Percentiles rank a stretch among this genome's conserved stretches.
Conservation (phyloP, 2,329 filamentous ascomycete genomes). For the Phialemoniopsis sp. region DNA sequence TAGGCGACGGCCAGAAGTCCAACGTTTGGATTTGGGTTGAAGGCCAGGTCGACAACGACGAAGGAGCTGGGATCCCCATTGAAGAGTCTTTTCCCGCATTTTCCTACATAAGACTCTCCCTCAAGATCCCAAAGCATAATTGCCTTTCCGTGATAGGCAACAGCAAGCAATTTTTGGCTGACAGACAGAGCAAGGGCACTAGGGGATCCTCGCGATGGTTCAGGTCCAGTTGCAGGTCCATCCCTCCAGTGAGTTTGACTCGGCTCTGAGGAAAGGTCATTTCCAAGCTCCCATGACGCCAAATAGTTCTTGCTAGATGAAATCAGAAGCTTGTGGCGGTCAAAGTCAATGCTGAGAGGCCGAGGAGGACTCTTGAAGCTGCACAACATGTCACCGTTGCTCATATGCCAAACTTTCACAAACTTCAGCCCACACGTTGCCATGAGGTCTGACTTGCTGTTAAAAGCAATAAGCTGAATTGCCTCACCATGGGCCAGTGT, state of each 20-base stretch:
- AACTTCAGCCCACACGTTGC: slow-evolving; percentile 21
- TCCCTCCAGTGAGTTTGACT: slow-evolving; percentile 4
- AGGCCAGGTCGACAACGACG: slow-evolving; percentile 20
- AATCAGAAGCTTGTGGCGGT: slow-evolving; percentile 17
- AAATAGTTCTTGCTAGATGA: slow-evolving; percentile 17
- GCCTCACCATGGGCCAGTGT: slow-evolving; percentile 19
- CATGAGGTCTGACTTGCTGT: slow-evolving; percentile 18
- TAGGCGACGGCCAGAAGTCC: slow-evolving; percentile 22
- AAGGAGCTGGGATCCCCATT: slow-evolving; percentile 22
- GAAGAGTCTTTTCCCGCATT: slow-evolving; percentile 23
- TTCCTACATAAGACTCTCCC: slow-evolving; percentile 22
- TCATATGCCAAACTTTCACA: slow-evolving; percentile 23
- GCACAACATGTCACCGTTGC: slow-evolving; percentile 16
- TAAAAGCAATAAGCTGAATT: slow-evolving; percentile 23
- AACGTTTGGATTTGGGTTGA: slow-evolving; percentile 26
- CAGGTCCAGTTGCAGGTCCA: slow-evolving; percentile 3
- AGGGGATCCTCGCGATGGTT: slow-evolving; percentile 11
- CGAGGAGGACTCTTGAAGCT: slow-evolving; percentile 15
- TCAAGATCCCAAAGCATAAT: slow-evolving; percentile 29
- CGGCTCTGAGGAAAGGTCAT: too few relatives aligned
- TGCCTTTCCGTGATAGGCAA: slow-evolving; percentile 21
- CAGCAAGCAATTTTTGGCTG: slow-evolving; percentile 23
- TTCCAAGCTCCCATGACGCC: too few relatives aligned
- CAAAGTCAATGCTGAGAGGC: slow-evolving; percentile 18
- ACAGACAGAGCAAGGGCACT: slow-evolving; percentile 18